Evolutionary conservation across 2,329 filamentous ascomycete genomes (phyloP).

Genomic region (Ophiognomonia clavigignenti-juglandacearum): DNA sequence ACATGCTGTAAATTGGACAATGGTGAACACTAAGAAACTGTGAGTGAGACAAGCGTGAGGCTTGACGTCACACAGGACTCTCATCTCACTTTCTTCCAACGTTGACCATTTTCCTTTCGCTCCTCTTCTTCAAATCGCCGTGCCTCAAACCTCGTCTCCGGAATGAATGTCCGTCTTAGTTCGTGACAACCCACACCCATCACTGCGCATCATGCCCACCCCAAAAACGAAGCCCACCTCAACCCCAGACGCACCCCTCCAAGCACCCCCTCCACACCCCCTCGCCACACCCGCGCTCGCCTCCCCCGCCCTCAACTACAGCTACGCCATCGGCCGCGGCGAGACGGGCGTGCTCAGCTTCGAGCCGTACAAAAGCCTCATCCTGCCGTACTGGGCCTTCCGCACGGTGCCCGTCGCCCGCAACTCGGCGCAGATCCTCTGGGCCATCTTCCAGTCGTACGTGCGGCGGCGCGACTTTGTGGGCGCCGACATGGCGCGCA

Average conservation of each 20-base stretch:
- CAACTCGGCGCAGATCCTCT: constrained; percentile 43
- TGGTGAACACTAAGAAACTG: too few species aligned
- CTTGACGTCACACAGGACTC: constrained; percentile 6
- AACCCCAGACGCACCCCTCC: constrained; percentile 7
- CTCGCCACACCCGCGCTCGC: constrained; percentile 7
- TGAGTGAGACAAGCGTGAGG: neutral
- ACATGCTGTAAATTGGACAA: too few species aligned
- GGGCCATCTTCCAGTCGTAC: constrained; percentile 46
- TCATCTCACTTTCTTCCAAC: neutral
- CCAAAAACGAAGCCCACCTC: neutral
- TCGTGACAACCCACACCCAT: neutral
- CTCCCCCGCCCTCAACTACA: constrained; percentile 5
- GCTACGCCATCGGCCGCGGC: constrained; percentile 53
- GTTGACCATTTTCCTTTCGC: neutral
- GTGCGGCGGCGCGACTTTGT: constrained; percentile 50
- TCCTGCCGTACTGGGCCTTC: constrained; percentile 59
- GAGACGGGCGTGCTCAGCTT: constrained; percentile 58
- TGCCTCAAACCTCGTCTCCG: neutral
- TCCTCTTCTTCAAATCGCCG: neutral
- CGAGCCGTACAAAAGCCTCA: constrained; percentile 57
- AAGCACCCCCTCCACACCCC: constrained; percentile 2
- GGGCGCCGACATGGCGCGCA: constrained; percentile 60
- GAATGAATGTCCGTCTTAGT: neutral
- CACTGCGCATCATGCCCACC: too few species aligned
- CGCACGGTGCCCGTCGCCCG: constrained; percentile 45